A percentile compares a stretch with the other conserved stretches of the same genome.
Conservation (phyloP, 306 rosid genomes). For the Dryas alaskensis region DNA sequence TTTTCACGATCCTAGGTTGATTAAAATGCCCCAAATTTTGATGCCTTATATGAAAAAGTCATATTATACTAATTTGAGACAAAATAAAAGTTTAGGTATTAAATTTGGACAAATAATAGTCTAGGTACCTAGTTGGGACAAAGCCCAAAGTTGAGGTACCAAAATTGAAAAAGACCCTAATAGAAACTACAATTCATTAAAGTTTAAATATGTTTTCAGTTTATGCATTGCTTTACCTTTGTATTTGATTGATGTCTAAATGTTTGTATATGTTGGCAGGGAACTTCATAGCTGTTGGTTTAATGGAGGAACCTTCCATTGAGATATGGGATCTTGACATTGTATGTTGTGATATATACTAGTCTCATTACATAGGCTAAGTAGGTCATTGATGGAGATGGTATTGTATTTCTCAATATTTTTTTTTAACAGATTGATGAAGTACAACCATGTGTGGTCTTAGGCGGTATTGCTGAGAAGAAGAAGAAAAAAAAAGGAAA, state of each 20-base stretch:
- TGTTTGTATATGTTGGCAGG: slow-evolving; percentile 45
- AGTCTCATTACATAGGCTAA: background rate
- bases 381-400: background rate
- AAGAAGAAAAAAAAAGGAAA: slow-evolving; percentile 51
- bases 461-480: slow-evolving; percentile 69
- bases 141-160: no score
- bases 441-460: slow-evolving; percentile 63
- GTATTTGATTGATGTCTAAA: background rate
- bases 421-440: slow-evolving; percentile 61
- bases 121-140: no score
- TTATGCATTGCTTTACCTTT: slow-evolving; percentile 18
- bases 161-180: no score
- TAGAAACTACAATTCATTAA: background rate
- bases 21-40: no score
- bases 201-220: background rate
- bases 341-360: slow-evolving; percentile 43
- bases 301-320: slow-evolving; percentile 76
- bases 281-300: slow-evolving; percentile 78
- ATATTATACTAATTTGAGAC: no score
- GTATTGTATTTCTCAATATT: slow-evolving; percentile 7
- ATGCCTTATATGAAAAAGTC: no score
- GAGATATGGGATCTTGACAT: slow-evolving; percentile 97
- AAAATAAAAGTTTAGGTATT: no score
- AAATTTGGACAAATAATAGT: no score
- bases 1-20: no score